A percentile compares a stretch with the other conserved stretches of the same genome.
Conservation (phyloP, 208 protist genomes). For the Porcisia hertigi region DNA sequence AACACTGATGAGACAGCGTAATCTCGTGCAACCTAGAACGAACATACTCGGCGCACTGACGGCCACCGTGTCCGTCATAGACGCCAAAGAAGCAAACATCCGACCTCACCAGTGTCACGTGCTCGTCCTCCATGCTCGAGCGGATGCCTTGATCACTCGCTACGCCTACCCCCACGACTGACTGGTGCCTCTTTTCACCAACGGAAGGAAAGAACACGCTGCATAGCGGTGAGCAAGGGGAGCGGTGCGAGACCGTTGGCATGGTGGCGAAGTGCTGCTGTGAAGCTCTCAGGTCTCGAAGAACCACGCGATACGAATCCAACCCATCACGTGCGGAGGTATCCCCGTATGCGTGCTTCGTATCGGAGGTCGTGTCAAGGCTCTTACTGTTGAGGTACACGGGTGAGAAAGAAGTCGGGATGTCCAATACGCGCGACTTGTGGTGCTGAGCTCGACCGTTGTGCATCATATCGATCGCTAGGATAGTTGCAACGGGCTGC, state of each 20-base stretch:
- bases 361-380: constrained; percentile 29
- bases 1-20: constrained; percentile 45
- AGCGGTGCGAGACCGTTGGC: neutral
- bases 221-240: constrained; percentile 2
- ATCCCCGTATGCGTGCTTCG: constrained; percentile 15
- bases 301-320: constrained; percentile 8
- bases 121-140: constrained; percentile 83
- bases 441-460: neutral
- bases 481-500: neutral
- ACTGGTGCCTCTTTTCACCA: constrained; percentile 14
- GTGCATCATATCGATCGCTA: neutral
- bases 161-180: constrained; percentile 57
- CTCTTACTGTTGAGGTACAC: constrained; percentile 13
- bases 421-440: constrained; percentile 4
- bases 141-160: constrained; percentile 78
- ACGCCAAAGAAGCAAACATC: constrained; percentile 74
- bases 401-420: constrained; percentile 8
- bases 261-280: constrained; percentile 3
- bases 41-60: constrained; percentile 73
- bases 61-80: constrained; percentile 84
- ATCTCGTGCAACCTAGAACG: constrained; percentile 63
- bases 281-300: constrained; percentile 8
- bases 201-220: constrained; percentile 16
- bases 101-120: constrained; percentile 48
- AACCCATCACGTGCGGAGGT: constrained; percentile 6